Evolutionary conservation across 1,139 yeast species (phyloP).

Genomic region (Suhomyces chickasaworum): DNA sequence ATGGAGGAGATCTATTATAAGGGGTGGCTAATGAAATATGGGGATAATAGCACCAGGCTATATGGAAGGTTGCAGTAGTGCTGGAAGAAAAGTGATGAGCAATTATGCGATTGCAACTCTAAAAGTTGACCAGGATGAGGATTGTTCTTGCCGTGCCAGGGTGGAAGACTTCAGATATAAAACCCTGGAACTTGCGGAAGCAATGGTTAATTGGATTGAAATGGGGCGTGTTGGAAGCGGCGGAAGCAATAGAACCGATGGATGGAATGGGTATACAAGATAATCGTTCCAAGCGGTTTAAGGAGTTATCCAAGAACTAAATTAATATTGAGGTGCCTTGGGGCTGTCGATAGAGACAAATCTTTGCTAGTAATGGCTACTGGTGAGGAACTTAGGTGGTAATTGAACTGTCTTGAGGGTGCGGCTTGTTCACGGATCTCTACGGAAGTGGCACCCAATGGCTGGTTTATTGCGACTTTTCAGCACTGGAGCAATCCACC

Average conservation of each 20-base stretch:
- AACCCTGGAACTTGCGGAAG: constrained; percentile 2
- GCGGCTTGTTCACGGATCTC: neutral
- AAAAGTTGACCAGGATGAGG: neutral
- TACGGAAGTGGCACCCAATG: neutral
- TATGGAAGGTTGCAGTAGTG: neutral
- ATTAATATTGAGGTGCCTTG: neutral
- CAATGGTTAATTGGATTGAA: neutral
- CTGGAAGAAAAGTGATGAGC: neutral
- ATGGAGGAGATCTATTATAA: neutral
- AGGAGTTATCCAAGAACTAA: too few species aligned
- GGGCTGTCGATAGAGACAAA: neutral
- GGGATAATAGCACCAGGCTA: neutral
- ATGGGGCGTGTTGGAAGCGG: constrained; percentile 2
- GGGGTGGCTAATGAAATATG: neutral
- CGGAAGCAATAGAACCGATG: neutral
- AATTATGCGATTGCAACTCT: neutral
- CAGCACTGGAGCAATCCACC: neutral
- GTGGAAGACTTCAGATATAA: neutral
- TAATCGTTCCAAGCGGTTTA: neutral
- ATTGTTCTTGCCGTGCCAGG: neutral
- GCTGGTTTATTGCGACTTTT: neutral
- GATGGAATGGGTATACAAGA: neutral
- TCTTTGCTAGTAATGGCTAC: neutral
- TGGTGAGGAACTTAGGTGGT: neutral
- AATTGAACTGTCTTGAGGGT: neutral